phyloP scores from a whole-genome alignment of 495 filamentous ascomycete genomes.

The Wilcoxina mikolae region DNA sequence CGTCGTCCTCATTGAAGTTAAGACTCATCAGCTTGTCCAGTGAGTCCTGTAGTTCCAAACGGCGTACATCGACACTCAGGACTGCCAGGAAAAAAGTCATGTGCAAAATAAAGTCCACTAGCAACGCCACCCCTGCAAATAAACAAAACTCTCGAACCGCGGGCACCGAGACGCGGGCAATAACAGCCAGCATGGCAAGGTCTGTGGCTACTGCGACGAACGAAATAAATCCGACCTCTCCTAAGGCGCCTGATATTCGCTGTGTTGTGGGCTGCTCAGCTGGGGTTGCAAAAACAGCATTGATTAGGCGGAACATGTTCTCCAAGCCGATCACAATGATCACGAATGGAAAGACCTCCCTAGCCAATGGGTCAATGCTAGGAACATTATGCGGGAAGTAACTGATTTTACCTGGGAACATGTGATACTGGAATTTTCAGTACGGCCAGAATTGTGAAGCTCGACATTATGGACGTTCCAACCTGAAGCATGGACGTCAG shows the following conservation, averaged over 20 bases:
- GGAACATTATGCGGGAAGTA: too few relatives aligned
- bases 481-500: neutral
- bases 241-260: slow-evolving; percentile 51
- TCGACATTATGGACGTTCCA: slow-evolving; percentile 43
- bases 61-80: slow-evolving; percentile 56
- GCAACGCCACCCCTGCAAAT: slow-evolving; percentile 51
- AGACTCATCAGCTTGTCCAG: slow-evolving; percentile 31
- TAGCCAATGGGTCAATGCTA: slow-evolving; percentile 15
- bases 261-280: slow-evolving; percentile 43
- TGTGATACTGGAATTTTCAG: slow-evolving; percentile 47
- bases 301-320: slow-evolving; percentile 58
- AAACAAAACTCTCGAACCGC: slow-evolving; percentile 53
- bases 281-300: slow-evolving; percentile 50
- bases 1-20: slow-evolving; percentile 9
- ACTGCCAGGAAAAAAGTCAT: slow-evolving; percentile 60
- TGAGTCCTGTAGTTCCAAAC: slow-evolving; percentile 48
- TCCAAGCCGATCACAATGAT: slow-evolving; percentile 55
- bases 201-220: slow-evolving; percentile 46
- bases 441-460: slow-evolving; percentile 48
- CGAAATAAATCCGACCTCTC: slow-evolving; percentile 51
- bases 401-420: slow-evolving; percentile 36
- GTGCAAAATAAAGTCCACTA: slow-evolving; percentile 56
- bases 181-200: slow-evolving; percentile 40
- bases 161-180: slow-evolving; percentile 44
- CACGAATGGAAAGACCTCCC: slow-evolving; percentile 49